Conservation (phyloP, 1,139 yeast genomes). For the Debaryomyces coudertii region DNA sequence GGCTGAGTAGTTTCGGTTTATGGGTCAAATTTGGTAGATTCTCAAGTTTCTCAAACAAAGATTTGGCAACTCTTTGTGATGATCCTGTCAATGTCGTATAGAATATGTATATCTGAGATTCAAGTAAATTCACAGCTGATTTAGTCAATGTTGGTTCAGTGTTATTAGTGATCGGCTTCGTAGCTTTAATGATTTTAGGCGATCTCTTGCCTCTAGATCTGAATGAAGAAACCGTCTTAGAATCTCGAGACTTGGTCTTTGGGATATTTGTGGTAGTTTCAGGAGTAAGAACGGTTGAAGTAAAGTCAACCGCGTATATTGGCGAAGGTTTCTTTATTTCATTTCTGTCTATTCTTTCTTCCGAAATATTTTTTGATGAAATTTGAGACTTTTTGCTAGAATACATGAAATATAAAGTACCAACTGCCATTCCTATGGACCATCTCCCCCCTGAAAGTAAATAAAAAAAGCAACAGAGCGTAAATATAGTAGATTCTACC, state of each 20-base stretch:
- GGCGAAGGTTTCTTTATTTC: slow-evolving; percentile 25
- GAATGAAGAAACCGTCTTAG: slow-evolving; percentile 16
- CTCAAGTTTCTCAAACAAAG: slow-evolving; percentile 40
- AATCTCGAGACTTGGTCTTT: slow-evolving; percentile 16
- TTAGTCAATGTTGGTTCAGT: slow-evolving; percentile 33
- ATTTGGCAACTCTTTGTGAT: slow-evolving; percentile 67
- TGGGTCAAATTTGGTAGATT: slow-evolving; percentile 35
- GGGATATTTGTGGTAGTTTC: slow-evolving; percentile 27
- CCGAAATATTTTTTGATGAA: neutral
- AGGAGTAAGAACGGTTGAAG: slow-evolving; percentile 39
- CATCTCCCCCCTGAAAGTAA: slow-evolving; percentile 30
- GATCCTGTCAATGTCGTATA: slow-evolving; percentile 88
- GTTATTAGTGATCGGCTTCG: slow-evolving; percentile 26
- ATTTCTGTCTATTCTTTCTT: neutral
- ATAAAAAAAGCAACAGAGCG: slow-evolving; percentile 24
- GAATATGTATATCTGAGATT: slow-evolving; percentile 62
- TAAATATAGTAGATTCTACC: slow-evolving; percentile 18
- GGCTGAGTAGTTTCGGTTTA: slow-evolving; percentile 61
- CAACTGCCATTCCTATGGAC: slow-evolving; percentile 23
- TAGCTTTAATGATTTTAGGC: slow-evolving; percentile 46
- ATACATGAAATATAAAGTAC: slow-evolving; percentile 14
- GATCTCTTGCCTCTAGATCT: slow-evolving; percentile 28
- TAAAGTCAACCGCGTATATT: slow-evolving; percentile 49
- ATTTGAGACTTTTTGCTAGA: slow-evolving; percentile 8
- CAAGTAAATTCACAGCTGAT: slow-evolving; percentile 36